Evolutionary conservation across 106 monocot species (phyloP).

Genomic region (Amphibolis antarctica): DNA sequence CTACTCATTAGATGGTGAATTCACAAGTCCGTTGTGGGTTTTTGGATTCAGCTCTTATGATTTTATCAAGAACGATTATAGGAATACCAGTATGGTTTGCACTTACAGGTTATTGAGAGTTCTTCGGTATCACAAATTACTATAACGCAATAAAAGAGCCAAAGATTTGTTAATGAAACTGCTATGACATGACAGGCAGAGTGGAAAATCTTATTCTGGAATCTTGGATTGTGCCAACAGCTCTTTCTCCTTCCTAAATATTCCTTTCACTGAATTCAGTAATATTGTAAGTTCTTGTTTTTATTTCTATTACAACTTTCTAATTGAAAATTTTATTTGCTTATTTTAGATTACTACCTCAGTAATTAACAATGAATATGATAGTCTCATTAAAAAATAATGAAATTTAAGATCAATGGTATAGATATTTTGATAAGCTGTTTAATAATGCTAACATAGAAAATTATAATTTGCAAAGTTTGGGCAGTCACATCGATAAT

Average conservation of each 20-base stretch:
- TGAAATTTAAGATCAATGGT: too few relatives aligned
- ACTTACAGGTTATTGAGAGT: slow-evolving; percentile 57
- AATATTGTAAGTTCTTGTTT: slow-evolving; percentile 44
- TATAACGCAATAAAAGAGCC: slow-evolving; percentile 9
- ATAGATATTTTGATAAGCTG: too few relatives aligned
- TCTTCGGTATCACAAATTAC: neutral
- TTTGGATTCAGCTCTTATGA: slow-evolving; percentile 89
- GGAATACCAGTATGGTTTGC: slow-evolving; percentile 36
- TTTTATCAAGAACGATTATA: slow-evolving; percentile 37
- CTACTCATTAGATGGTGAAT: slow-evolving; percentile 76
- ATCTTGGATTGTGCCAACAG: slow-evolving; percentile 38
- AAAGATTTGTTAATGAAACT: neutral
- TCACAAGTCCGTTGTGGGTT: slow-evolving; percentile 78
- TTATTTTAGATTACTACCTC: too few relatives aligned
- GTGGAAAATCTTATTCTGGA: slow-evolving; percentile 76
- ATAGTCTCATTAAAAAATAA: too few relatives aligned
- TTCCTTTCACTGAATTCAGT: slow-evolving; percentile 57
- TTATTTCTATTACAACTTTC: neutral
- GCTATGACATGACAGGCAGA: slow-evolving; percentile 36
- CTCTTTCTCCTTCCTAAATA: slow-evolving; percentile 56
- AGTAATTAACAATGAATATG: too few relatives aligned
- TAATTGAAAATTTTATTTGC: neutral
- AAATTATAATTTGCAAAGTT: too few relatives aligned
- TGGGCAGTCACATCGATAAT: too few relatives aligned
- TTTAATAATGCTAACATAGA: too few relatives aligned